A percentile compares a stretch with the other conserved stretches of the same genome.
phyloP scores from a whole-genome alignment of 768 basidiomycete genomes.

The Russula dissimulans region DNA sequence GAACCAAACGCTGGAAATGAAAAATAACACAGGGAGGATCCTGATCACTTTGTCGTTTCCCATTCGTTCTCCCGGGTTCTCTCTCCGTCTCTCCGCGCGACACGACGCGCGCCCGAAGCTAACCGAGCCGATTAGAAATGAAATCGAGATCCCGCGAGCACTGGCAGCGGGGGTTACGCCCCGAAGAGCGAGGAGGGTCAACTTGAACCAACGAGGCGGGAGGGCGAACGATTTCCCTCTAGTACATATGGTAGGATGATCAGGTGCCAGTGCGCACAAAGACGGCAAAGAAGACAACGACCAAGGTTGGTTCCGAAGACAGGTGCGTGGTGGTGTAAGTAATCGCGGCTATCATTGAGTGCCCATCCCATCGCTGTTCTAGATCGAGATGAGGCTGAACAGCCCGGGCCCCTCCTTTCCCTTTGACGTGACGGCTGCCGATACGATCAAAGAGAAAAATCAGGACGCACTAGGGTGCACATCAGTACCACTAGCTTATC shows the following conservation, averaged over 20 bases:
- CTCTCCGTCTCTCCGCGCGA: not conserved
- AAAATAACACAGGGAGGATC: not conserved
- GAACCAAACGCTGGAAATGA: not conserved
- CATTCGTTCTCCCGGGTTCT: too few relatives aligned
- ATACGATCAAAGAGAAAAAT: not conserved
- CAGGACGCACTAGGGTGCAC: not conserved
- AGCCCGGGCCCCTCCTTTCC: not conserved
- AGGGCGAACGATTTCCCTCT: not conserved
- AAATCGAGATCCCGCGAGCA: conserved; percentile 9
- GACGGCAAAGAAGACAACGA: not conserved
- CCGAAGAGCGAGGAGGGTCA: not conserved
- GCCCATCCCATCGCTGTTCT: too few relatives aligned
- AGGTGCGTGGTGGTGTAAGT: conserved; percentile 2
- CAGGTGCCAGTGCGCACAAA: not conserved
- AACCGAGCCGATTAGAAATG: not conserved
- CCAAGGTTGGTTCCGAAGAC: not conserved
- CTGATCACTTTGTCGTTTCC: not conserved
- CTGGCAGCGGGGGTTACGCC: not conserved
- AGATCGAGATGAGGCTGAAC: not conserved
- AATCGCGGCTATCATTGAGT: not conserved
- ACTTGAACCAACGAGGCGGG: not conserved
- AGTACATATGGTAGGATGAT: not conserved
- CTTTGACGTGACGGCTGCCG: not conserved
- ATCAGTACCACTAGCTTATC: too few relatives aligned
- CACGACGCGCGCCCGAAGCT: not conserved